These are phyloP conservation scores for Ilyonectria sp. DNA, from an alignment of 2,329 filamentous ascomycete species.

Conservation along the genomic window DNA sequence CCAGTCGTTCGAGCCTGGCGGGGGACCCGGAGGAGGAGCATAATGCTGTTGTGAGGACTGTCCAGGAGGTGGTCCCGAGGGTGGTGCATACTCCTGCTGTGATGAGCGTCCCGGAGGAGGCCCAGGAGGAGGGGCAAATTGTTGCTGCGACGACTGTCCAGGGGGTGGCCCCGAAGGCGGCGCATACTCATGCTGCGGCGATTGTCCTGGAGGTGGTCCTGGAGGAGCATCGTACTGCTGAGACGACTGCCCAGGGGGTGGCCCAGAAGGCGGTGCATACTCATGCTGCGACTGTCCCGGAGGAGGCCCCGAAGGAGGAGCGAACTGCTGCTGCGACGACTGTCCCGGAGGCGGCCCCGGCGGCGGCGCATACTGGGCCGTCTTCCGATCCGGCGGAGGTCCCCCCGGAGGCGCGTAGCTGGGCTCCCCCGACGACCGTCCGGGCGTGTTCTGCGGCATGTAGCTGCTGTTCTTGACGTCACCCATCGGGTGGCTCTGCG, in stretches of 20 bases:
- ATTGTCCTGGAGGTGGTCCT: conserved; percentile 51
- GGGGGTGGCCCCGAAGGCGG: conserved; percentile 50
- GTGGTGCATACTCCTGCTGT: conserved; percentile 47
- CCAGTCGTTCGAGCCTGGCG: conserved; percentile 45
- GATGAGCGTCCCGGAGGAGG: conserved; percentile 50
- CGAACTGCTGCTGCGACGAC: conserved; percentile 39
- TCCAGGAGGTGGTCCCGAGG: conserved; percentile 55
- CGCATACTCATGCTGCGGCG: conserved; percentile 48
- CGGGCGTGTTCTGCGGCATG: conserved; percentile 44
- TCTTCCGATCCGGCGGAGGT: conserved; percentile 46
- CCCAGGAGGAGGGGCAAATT: conserved; percentile 48
- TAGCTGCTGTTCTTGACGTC: conserved; percentile 49
- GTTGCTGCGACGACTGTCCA: conserved; percentile 32
- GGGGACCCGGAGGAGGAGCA: conserved; percentile 50
- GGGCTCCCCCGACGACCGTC: conserved; percentile 35
- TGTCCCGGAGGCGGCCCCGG: conserved; percentile 44
- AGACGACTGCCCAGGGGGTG: conserved; percentile 50
- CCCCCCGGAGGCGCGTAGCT: conserved; percentile 50
- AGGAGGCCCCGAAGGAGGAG: conserved; percentile 51
- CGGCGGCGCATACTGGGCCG: conserved; percentile 50
- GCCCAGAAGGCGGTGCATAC: conserved; percentile 53
- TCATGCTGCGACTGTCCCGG: conserved; percentile 47
- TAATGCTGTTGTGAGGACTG: conserved; percentile 40
- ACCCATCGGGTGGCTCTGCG: conserved; percentile 33
- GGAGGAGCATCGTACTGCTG: not conserved